These are phyloP conservation scores for Wickerhamomyces subpelliculosus DNA, from an alignment of 805 yeast genomes.

Conservation along the genomic window DNA sequence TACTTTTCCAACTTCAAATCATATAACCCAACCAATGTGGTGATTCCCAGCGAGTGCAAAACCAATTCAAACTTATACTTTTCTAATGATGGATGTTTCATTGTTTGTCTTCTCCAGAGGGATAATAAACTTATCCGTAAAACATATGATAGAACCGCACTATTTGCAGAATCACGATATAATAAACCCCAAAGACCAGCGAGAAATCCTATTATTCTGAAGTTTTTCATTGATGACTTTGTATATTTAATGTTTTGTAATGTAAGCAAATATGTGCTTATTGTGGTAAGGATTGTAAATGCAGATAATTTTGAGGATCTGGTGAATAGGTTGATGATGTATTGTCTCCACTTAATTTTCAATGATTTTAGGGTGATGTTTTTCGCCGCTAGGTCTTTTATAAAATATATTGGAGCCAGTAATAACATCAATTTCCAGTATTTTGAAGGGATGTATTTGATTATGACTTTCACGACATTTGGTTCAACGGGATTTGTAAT, in stretches of 20 bases:
- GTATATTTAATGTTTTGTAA: neutral
- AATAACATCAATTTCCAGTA: neutral
- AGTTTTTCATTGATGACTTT: neutral
- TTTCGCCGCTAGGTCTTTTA: neutral
- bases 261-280: slow-evolving; percentile 2
- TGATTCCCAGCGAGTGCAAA: neutral
- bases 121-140: slow-evolving; percentile 2
- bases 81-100: neutral
- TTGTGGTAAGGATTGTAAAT: neutral
- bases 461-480: slow-evolving; percentile 3
- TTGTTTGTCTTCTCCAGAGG: neutral
- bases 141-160: slow-evolving; percentile 1
- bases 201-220: slow-evolving; percentile 6
- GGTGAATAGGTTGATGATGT: neutral
- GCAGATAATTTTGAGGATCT: slow-evolving; percentile 3
- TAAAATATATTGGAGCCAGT: slow-evolving; percentile 6
- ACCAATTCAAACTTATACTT: neutral
- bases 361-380: neutral
- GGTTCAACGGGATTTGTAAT: slow-evolving; percentile 13
- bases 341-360: neutral
- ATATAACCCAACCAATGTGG: neutral
- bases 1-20: neutral
- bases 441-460: slow-evolving; percentile 8
- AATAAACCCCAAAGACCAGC: slow-evolving; percentile 8
- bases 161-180: neutral